Evolutionary conservation across 2,329 filamentous ascomycete species (phyloP).

Genomic region (Cadophora malorum): DNA sequence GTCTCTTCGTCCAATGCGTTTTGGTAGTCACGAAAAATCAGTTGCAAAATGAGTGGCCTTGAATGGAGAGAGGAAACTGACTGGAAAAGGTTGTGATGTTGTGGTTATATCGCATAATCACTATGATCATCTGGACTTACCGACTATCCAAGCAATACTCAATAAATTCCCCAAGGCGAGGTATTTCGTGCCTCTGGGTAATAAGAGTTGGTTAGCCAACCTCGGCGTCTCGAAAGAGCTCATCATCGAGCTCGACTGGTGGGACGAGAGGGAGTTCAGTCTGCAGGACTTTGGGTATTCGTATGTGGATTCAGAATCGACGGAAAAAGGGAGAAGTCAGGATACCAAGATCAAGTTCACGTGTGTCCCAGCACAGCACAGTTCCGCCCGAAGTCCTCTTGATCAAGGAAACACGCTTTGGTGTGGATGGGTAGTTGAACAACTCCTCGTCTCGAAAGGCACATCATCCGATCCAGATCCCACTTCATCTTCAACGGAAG

Average conservation of each 20-base stretch:
- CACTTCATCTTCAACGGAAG: not conserved
- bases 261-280: conserved; percentile 77
- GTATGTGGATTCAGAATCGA: not conserved
- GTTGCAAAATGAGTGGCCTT: no score
- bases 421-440: conserved; percentile 80
- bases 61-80: conserved; percentile 12
- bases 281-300: conserved; percentile 49
- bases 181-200: conserved; percentile 85
- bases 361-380: conserved; percentile 85
- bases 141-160: conserved; percentile 73
- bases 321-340: conserved; percentile 67
- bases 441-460: conserved; percentile 29
- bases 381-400: conserved; percentile 68
- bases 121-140: conserved; percentile 86
- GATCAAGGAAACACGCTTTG: conserved; percentile 79
- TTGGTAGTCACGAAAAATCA: no score
- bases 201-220: conserved; percentile 78
- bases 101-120: conserved; percentile 84
- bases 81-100: conserved; percentile 60
- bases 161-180: conserved; percentile 78
- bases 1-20: no score
- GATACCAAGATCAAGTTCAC: conserved; percentile 47
- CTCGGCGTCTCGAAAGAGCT: conserved; percentile 66
- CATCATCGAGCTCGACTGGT: conserved; percentile 92
- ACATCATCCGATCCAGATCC: conserved; percentile 8